Conservation (phyloP, 495 filamentous ascomycete species). For the Hypoxylon fragiforme region DNA sequence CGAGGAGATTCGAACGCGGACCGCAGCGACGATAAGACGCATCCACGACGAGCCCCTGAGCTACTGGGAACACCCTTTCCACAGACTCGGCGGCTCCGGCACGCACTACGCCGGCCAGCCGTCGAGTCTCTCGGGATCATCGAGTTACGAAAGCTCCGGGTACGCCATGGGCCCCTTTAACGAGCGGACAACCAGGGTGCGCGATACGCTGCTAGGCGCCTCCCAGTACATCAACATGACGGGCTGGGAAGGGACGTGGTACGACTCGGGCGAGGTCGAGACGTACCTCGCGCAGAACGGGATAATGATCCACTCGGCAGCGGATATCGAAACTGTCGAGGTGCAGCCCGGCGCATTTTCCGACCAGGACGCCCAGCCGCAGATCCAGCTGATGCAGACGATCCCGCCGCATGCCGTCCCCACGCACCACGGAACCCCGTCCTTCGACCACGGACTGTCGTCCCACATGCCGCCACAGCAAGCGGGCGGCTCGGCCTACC, state of each 20-base stretch:
- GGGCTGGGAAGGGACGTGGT: conserved; percentile 70
- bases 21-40: conserved; percentile 47
- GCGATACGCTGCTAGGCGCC: conserved; percentile 37
- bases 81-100: conserved; percentile 69
- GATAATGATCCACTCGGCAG: conserved; percentile 55
- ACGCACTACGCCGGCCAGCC: conserved; percentile 57
- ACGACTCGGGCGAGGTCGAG: conserved; percentile 73
- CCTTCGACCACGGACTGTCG: conserved; percentile 1
- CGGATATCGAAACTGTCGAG: conserved; percentile 57
- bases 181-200: conserved; percentile 33
- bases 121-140: conserved; percentile 35
- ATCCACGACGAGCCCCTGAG: conserved; percentile 56
- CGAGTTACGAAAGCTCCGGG: conserved; percentile 43
- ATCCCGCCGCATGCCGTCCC: conserved; percentile 4
- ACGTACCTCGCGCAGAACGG: conserved; percentile 65
- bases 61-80: conserved; percentile 64
- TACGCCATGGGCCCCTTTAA: conserved; percentile 49
- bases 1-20: conserved; percentile 50
- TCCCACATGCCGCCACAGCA: background rate
- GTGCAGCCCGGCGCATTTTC: conserved; percentile 43
- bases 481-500: conserved; percentile 1
- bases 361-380: conserved; percentile 14
- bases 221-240: conserved; percentile 47
- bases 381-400: conserved; percentile 9
- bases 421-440: background rate